Evolutionary conservation across 176 grass and related monocot genomes (phyloP).

Genomic region (Oryza meyeriana): DNA sequence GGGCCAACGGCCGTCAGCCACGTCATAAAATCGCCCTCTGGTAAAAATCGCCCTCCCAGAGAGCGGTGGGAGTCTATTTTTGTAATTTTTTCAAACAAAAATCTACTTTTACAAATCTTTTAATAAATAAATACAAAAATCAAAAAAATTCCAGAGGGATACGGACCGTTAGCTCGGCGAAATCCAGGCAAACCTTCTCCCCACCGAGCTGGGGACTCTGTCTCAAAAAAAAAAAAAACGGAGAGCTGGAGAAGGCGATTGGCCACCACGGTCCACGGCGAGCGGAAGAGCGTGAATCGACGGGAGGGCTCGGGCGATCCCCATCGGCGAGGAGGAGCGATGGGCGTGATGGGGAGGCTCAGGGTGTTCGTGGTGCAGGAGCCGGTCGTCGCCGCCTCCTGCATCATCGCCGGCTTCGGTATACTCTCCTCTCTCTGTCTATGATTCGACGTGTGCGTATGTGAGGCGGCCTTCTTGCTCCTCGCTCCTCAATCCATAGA

Average conservation of each 20-base stretch:
- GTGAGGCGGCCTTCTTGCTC: neutral
- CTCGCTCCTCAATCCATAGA: neutral
- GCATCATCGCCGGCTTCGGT: slow-evolving; percentile 76
- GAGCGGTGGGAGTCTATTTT: no score
- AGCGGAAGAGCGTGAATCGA: neutral
- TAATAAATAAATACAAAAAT: no score
- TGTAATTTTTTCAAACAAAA: no score
- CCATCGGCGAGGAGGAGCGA: slow-evolving; percentile 21
- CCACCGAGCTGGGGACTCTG: no score
- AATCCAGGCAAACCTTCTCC: no score
- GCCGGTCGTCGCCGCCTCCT: slow-evolving; percentile 60
- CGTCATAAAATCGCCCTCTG: no score
- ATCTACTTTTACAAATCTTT: no score
- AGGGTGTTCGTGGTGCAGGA: slow-evolving; percentile 62
- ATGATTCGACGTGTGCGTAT: neutral
- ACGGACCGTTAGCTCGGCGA: no score
- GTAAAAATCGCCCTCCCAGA: no score
- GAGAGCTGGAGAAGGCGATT: neutral
- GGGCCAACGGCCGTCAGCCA: no score
- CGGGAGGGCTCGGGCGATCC: neutral
- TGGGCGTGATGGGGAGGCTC: slow-evolving; percentile 52
- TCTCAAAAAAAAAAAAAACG: no score
- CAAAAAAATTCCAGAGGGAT: no score
- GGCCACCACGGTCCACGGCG: neutral
- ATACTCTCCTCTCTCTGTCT: neutral